These are phyloP conservation scores for Carallia pectinifolia DNA, from an alignment of 345 rosid genomes.

Conservation along the genomic window DNA sequence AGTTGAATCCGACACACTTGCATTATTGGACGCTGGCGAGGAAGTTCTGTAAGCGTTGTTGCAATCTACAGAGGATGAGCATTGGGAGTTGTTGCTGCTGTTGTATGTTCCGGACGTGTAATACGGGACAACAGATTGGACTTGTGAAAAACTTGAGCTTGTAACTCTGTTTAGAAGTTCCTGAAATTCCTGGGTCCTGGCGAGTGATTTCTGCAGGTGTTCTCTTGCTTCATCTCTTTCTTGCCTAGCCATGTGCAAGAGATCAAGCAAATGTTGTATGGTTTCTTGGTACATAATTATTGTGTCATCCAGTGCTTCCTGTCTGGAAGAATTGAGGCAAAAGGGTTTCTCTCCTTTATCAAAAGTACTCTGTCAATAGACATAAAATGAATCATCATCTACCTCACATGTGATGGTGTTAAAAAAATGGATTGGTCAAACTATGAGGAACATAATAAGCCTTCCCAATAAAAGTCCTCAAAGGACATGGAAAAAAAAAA, in stretches of 20 bases:
- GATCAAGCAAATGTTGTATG: not conserved
- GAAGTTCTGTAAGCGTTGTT: not conserved
- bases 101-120: too few species aligned
- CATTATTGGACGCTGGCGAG: not conserved
- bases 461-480: too few species aligned
- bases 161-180: not conserved
- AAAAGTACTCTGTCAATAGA: not conserved
- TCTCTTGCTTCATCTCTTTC: conserved; percentile 7
- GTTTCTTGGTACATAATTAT: not conserved
- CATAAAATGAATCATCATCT: too few species aligned
- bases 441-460: too few species aligned
- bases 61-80: not conserved
- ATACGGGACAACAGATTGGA: not conserved
- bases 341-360: not conserved
- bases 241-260: not conserved
- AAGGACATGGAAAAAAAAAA: too few species aligned
- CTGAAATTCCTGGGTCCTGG: not conserved
- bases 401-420: too few species aligned
- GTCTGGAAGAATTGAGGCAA: not conserved
- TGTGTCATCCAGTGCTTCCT: not conserved
- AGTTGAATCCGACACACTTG: not conserved
- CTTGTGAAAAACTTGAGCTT: not conserved
- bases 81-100: not conserved
- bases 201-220: not conserved
- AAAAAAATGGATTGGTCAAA: too few species aligned